These are phyloP conservation scores for Suillus discolor DNA, from an alignment of 768 basidiomycete species.

Conservation along the genomic window DNA sequence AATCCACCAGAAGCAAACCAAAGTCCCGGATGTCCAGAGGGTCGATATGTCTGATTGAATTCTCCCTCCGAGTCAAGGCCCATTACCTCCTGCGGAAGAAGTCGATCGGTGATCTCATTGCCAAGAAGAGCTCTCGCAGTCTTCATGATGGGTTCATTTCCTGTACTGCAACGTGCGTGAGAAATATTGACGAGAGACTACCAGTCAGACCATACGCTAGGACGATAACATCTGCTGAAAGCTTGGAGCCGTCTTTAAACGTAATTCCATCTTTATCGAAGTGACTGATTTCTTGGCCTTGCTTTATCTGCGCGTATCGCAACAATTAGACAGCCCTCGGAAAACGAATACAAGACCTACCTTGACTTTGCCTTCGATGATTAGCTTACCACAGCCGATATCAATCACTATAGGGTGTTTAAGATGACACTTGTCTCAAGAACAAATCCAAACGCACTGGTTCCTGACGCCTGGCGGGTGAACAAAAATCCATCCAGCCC, in stretches of 20 bases:
- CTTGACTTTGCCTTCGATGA: conserved; percentile 1
- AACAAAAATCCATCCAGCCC: not conserved
- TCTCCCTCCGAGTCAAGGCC: conserved; percentile 1
- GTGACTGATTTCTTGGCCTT: conserved; percentile 38
- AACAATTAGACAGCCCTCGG: not conserved
- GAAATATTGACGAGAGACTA: not conserved
- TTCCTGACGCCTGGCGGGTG: not conserved
- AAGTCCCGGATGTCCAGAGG: conserved; percentile 4
- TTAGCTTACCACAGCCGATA: conserved; percentile 15
- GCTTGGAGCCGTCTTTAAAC: conserved; percentile 40
- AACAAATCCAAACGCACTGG: not conserved
- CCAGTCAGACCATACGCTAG: conserved; percentile 45
- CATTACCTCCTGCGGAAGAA: not conserved
- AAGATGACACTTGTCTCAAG: not conserved
- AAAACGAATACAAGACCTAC: not conserved
- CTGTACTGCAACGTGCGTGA: not conserved
- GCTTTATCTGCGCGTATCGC: conserved; percentile 25
- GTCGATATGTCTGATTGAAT: not conserved
- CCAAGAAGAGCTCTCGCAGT: not conserved
- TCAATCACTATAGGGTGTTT: not conserved
- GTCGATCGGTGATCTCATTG: not conserved
- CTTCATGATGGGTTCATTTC: not conserved
- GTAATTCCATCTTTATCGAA: conserved; percentile 43
- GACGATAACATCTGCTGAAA: conserved; percentile 48
- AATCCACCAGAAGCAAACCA: not conserved